Evolutionary conservation across 1,284 basidiomycete species (phyloP).

Genomic region (Rhodotorula sp.): DNA sequence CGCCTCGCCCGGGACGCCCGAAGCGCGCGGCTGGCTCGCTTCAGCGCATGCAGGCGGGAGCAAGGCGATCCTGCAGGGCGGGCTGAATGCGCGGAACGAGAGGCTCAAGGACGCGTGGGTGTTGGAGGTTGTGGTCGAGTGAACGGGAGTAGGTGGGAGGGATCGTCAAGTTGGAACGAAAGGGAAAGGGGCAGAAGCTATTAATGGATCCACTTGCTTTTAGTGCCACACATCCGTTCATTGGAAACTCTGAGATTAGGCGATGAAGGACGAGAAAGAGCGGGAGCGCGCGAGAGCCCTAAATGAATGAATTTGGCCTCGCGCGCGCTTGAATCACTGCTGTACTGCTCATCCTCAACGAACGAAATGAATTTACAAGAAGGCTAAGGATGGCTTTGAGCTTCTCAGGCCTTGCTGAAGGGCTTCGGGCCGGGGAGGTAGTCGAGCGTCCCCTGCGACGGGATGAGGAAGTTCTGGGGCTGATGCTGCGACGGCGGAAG

Average conservation of each 20-base stretch:
- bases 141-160: background rate
- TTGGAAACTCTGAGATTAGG: no score
- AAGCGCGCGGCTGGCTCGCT: slow-evolving; percentile 51
- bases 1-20: slow-evolving; percentile 29
- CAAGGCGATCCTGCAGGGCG: slow-evolving; percentile 49
- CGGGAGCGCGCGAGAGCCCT: no score
- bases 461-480: background rate
- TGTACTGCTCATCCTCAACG: no score
- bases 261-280: no score
- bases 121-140: slow-evolving; percentile 30
- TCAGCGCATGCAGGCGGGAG: slow-evolving; percentile 29
- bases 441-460: slow-evolving; percentile 9
- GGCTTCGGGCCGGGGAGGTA: slow-evolving; percentile 13
- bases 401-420: background rate
- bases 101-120: slow-evolving; percentile 50
- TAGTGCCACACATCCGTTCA: no score
- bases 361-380: background rate
- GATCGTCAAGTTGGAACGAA: no score
- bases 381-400: no score
- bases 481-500: slow-evolving; percentile 33
- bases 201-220: no score
- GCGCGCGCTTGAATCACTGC: no score
- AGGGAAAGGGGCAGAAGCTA: background rate
- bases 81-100: slow-evolving; percentile 49
- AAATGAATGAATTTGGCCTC: no score